Percentiles rank a stretch among this genome's conserved stretches.
These are phyloP conservation scores for Phytophthora aleatoria DNA, from an alignment of 352 stramenopile species.

Conservation along the genomic window DNA sequence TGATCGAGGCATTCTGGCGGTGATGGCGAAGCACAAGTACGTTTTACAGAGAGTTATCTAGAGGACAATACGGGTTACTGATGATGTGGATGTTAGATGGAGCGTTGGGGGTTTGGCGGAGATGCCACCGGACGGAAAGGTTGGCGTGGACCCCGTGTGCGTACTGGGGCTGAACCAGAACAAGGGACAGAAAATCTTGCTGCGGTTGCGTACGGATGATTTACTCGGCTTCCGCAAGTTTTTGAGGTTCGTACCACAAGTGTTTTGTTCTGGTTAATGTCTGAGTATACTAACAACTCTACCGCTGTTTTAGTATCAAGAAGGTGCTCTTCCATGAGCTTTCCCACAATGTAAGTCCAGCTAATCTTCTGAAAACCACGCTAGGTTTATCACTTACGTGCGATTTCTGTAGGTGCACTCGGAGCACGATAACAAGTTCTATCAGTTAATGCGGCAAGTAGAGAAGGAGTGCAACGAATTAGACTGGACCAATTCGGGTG, in stretches of 20 bases:
- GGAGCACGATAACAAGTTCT: slow-evolving; percentile 83
- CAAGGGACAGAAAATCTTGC: slow-evolving; percentile 93
- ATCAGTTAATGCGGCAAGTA: slow-evolving; percentile 80
- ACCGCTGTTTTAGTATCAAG: slow-evolving; percentile 67
- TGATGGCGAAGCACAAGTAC: slow-evolving; percentile 90
- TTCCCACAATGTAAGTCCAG: slow-evolving; percentile 87
- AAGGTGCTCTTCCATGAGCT: slow-evolving; percentile 96
- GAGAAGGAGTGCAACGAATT: slow-evolving; percentile 77
- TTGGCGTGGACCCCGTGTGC: slow-evolving; percentile 87
- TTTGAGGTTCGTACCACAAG: slow-evolving; percentile 48
- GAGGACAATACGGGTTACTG: background rate
- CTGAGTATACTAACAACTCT: background rate
- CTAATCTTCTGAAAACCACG: background rate
- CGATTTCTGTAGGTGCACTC: slow-evolving; percentile 55
- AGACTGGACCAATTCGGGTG: slow-evolving; percentile 62
- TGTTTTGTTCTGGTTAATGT: background rate
- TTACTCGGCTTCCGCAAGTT: slow-evolving; percentile 92
- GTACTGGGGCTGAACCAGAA: slow-evolving; percentile 95
- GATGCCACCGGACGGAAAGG: slow-evolving; percentile 92
- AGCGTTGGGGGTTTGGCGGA: slow-evolving; percentile 85
- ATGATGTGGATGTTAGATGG: slow-evolving; percentile 53
- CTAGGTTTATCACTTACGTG: background rate
- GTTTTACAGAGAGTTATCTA: slow-evolving; percentile 1
- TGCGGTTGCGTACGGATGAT: slow-evolving; percentile 95
- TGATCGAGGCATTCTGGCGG: slow-evolving; percentile 87